phyloP scores from a whole-genome alignment of 2,329 filamentous ascomycete genomes.

The Metarhizium anisopliae region DNA sequence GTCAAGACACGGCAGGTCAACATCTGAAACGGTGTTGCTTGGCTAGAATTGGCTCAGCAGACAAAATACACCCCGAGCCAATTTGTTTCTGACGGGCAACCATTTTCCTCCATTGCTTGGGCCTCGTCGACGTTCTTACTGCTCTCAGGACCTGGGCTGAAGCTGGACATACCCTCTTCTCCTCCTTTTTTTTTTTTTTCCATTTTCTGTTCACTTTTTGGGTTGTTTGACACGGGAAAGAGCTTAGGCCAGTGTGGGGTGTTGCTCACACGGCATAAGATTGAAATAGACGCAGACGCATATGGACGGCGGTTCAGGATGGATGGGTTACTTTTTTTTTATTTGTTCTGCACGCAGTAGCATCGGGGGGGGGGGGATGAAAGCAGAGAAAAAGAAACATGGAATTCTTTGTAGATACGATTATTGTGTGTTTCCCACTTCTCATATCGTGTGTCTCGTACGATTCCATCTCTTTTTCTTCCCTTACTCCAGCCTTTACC shows the following conservation, averaged over 20 bases:
- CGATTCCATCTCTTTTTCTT: neutral
- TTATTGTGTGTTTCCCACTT: neutral
- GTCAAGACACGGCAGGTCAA: neutral
- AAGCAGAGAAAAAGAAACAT: neutral
- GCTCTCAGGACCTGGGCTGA: neutral
- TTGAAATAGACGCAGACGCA: neutral
- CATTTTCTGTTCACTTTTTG: neutral
- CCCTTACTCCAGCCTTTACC: neutral
- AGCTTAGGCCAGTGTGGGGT: neutral
- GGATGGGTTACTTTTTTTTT: neutral
- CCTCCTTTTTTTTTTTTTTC: neutral
- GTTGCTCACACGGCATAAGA: neutral
- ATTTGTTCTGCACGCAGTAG: neutral
- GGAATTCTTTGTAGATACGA: neutral
- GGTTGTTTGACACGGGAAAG: neutral
- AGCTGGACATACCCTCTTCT: neutral
- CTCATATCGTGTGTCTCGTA: neutral
- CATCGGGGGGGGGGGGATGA: neutral
- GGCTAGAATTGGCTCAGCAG: neutral
- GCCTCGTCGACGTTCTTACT: neutral
- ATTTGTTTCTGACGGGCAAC: neutral
- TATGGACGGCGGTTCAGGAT: neutral
- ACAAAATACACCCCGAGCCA: neutral
- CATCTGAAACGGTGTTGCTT: neutral
- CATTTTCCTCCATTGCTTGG: neutral